Evolutionary conservation across 257 asterid genomes (phyloP).

Genomic region (Voacanga thouarsii): DNA sequence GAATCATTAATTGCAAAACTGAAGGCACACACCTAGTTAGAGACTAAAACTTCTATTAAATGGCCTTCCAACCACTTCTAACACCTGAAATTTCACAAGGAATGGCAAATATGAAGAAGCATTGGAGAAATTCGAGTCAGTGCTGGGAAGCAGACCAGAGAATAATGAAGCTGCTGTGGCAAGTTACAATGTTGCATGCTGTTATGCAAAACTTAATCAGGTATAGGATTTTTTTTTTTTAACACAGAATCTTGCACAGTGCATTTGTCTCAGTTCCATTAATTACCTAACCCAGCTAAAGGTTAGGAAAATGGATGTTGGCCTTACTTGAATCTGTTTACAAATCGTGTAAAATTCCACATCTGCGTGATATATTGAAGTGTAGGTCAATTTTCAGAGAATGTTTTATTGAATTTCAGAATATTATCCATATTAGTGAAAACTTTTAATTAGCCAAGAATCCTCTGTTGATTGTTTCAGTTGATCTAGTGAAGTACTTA

Average conservation of each 20-base stretch:
- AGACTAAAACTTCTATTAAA: not conserved
- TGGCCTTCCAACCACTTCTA: not conserved
- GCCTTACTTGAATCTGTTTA: not conserved
- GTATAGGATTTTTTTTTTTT: conserved; percentile 25
- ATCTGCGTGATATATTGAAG: not conserved
- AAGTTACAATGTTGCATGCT: conserved; percentile 90
- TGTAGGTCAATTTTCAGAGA: not conserved
- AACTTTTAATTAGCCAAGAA: not conserved
- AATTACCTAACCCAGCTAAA: not conserved
- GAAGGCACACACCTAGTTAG: not conserved
- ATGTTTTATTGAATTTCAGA: too few relatives aligned
- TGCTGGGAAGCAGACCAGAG: conserved; percentile 81
- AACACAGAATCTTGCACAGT: not conserved
- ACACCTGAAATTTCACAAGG: conserved; percentile 33
- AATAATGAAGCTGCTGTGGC: conserved; percentile 71
- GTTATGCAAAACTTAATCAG: conserved; percentile 90
- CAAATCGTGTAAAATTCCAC: not conserved
- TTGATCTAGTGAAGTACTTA: not conserved
- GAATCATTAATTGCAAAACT: not conserved
- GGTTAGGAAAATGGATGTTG: not conserved
- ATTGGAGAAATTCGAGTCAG: conserved; percentile 81
- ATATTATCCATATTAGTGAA: not conserved
- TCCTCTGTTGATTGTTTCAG: not conserved
- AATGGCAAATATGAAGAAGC: conserved; percentile 75
- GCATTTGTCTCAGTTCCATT: not conserved